Base-by-base conservation (phyloP, 352 stramenopile genomes). In the Phytopythium aichiense region DNA sequence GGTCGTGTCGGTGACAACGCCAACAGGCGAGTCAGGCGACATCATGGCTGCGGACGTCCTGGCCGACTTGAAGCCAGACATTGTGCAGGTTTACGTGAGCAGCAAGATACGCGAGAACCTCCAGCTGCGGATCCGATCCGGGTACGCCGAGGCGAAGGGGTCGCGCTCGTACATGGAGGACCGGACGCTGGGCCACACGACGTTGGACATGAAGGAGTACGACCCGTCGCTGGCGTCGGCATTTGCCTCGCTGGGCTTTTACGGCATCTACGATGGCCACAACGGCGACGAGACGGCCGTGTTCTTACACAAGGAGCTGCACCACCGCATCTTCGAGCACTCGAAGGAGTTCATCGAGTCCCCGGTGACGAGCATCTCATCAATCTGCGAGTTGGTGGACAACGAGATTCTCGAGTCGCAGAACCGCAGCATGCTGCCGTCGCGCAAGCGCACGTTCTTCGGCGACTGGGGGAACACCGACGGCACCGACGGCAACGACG, bases 121-220 rank as follows among this genome's bases (percentile, higher is more conserved):
- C 2, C 56, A 60, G 46, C 69, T 94, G 23, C 59, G 76, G 13
- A 81, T 96, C 43, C 82, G 84, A 18, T 91, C 85, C 12, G 87
- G 86, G 6, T 94, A 93, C 45, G 87, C 83, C 13, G 84, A 95
- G 59, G 87, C 86, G 13, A 96, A 95, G 72, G 88, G 88, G 42
- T 76, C 76, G 12, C 82, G 88, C 2, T 87, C 81, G 40, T 93
- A 91, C 70, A 97, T 96, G 88, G 88, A 96, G 68, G 88, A 96
- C 69, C 80, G 85, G 49, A 91, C 45, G 46, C 72, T 76, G 38
- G 78, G 83, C 8, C 71, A 89, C 49, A 73, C 81, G 7, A 66
- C 67, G 16, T 84, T 75, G 49, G 69, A 79, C 16, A 55, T 94
- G 13, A 66, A 65, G 3, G 63, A 60, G 15, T 92, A 84, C 58